Percentiles rank a stretch among this genome's conserved stretches.
phyloP scores from a whole-genome alignment of 805 yeast species.

The Tetrapisispora namnaoensis region DNA sequence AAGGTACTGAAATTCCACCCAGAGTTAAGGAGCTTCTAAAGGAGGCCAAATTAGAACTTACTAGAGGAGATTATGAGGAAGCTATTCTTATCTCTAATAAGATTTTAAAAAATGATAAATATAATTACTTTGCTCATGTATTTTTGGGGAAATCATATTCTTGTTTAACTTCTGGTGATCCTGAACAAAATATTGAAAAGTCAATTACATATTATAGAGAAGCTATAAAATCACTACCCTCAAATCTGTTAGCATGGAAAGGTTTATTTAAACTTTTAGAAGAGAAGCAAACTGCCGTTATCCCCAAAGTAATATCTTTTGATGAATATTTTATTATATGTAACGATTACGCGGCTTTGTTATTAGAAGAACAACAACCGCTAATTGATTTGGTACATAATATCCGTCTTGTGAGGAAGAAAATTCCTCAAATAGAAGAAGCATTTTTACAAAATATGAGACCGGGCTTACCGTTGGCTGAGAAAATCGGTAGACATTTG shows the following conservation, averaged over 20 bases:
- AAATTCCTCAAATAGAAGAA: slow-evolving; percentile 33
- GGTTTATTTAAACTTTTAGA: slow-evolving; percentile 47
- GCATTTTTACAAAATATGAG: slow-evolving; percentile 40
- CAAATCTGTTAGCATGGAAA: slow-evolving; percentile 65
- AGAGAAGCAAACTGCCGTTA: slow-evolving; percentile 13
- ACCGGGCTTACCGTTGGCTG: slow-evolving; percentile 51
- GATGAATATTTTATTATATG: slow-evolving; percentile 34
- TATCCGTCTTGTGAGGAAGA: slow-evolving; percentile 37
- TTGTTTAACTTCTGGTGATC: slow-evolving; percentile 29
- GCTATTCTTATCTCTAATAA: slow-evolving; percentile 49
- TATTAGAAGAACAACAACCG: slow-evolving; percentile 36
- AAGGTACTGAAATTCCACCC: slow-evolving; percentile 18
- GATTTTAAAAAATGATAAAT: slow-evolving; percentile 45
- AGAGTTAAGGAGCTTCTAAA: slow-evolving; percentile 33
- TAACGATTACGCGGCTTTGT: slow-evolving; percentile 35
- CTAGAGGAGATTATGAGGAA: slow-evolving; percentile 47
- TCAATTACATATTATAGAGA: slow-evolving; percentile 30
- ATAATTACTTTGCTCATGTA: slow-evolving; percentile 56
- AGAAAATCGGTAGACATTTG: slow-evolving; percentile 38
- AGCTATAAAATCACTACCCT: slow-evolving; percentile 43
- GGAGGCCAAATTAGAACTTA: slow-evolving; percentile 43
- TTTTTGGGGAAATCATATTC: slow-evolving; percentile 65
- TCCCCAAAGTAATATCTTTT: slow-evolving; percentile 34
- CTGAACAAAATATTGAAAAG: slow-evolving; percentile 5
- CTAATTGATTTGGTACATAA: slow-evolving; percentile 41